Conservation (phyloP, 2,329 filamentous ascomycete species). For the Lasiodiplodia gonubiensis region DNA sequence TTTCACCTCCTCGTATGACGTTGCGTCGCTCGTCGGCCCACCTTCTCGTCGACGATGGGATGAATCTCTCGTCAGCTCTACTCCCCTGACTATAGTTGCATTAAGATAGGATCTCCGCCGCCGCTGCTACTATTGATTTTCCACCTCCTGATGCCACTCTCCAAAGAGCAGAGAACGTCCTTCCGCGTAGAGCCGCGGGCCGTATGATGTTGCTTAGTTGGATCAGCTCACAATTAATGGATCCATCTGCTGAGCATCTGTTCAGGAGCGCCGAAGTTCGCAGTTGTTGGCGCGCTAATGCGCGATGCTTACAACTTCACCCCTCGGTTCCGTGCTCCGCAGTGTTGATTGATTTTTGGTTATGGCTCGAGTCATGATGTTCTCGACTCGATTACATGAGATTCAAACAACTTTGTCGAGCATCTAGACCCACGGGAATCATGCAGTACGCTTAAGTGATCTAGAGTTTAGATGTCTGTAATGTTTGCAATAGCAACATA, state of each 20-base stretch:
- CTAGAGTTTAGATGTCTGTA: background rate
- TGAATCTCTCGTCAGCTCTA: background rate
- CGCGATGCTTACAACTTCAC: background rate
- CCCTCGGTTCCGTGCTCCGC: background rate
- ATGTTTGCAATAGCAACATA: background rate
- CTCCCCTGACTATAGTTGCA: background rate
- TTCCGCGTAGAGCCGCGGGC: background rate
- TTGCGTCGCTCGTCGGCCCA: background rate
- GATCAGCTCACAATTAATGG: constrained; percentile 1
- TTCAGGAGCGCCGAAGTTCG: background rate
- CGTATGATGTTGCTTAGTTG: background rate
- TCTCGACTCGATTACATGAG: background rate
- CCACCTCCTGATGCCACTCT: background rate
- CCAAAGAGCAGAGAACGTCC: background rate
- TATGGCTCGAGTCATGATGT: background rate
- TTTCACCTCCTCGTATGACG: background rate
- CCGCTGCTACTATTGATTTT: background rate
- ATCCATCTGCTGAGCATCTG: background rate
- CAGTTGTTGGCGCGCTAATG: background rate
- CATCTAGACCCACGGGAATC: background rate
- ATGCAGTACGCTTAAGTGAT: background rate
- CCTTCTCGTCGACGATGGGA: background rate
- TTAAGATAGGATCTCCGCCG: background rate
- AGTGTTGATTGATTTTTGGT: background rate
- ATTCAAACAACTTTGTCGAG: background rate